These are phyloP conservation scores for Trametopsis cervina DNA, from an alignment of 768 basidiomycete species.

Conservation along the genomic window DNA sequence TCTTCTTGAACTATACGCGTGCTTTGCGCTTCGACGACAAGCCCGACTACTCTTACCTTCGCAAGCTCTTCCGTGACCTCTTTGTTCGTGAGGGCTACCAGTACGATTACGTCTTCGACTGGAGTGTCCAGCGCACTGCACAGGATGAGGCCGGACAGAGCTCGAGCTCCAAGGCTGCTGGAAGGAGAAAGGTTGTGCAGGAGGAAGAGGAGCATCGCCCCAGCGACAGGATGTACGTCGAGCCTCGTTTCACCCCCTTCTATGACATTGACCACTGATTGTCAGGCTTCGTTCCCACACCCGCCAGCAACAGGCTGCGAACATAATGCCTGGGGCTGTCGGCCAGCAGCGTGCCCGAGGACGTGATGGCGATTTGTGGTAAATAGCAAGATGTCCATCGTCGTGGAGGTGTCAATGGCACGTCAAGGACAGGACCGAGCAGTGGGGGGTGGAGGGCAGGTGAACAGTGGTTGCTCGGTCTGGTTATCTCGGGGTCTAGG, in stretches of 20 bases:
- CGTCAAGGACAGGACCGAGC: conserved; percentile 40
- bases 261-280: conserved; percentile 8
- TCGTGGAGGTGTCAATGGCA: conserved; percentile 26
- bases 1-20: conserved; percentile 98
- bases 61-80: conserved; percentile 98
- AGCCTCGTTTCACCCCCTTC: conserved; percentile 14
- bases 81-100: conserved; percentile 97
- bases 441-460: conserved; percentile 37
- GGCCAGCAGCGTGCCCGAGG: conserved; percentile 38
- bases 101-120: conserved; percentile 99
- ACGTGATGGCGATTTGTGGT: conserved; percentile 44
- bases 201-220: conserved; percentile 81
- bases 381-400: conserved; percentile 18
- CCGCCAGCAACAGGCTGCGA: conserved; percentile 66
- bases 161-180: conserved; percentile 54
- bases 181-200: conserved; percentile 74
- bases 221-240: conserved; percentile 76
- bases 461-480: conserved; percentile 28
- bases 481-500: conserved; percentile 27
- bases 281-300: conserved; percentile 82
- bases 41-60: conserved; percentile 98
- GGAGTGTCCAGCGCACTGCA: conserved; percentile 82
- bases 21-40: conserved; percentile 99
- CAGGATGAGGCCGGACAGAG: conserved; percentile 57
- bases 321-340: conserved; percentile 38